Evolutionary conservation across 1,284 basidiomycete species (phyloP).

Genomic region (Tylopilus orsonianus): DNA sequence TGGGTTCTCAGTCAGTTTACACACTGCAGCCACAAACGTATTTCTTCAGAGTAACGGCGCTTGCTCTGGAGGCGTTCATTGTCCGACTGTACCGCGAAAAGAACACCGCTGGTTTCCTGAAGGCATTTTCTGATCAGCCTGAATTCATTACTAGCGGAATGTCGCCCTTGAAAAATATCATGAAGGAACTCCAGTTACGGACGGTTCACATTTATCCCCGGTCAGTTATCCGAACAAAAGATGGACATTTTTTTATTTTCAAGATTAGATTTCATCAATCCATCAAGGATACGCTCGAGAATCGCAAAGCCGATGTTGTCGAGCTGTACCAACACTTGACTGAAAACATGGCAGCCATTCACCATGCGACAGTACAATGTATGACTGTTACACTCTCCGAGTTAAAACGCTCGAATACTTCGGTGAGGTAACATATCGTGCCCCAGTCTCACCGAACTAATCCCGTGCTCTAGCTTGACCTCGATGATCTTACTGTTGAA

Average conservation of each 20-base stretch:
- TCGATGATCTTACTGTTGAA: constrained; percentile 92
- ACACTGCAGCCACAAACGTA: background rate
- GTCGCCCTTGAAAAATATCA: constrained; percentile 87
- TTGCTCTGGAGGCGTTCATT: constrained; percentile 88
- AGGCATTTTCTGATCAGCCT: constrained; percentile 96
- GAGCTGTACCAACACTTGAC: constrained; percentile 90
- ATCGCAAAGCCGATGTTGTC: constrained; percentile 86
- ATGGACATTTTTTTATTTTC: background rate
- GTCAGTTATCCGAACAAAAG: constrained; percentile 40
- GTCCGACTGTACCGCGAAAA: constrained; percentile 85
- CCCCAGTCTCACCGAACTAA: background rate
- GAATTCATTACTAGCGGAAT: constrained; percentile 92
- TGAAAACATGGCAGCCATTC: constrained; percentile 87
- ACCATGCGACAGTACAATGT: constrained; percentile 91
- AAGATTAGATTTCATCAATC: constrained; percentile 80
- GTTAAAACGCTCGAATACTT: constrained; percentile 84
- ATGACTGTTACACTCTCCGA: constrained; percentile 92
- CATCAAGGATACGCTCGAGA: constrained; percentile 78
- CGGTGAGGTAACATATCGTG: constrained; percentile 37
- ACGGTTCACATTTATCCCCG: constrained; percentile 91
- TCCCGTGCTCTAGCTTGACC: constrained; percentile 66
- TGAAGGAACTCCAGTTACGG: constrained; percentile 89
- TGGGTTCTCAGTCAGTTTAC: constrained; percentile 34
- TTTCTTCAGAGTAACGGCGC: constrained; percentile 71
- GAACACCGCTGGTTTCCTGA: constrained; percentile 88